Base-by-base conservation (phyloP, 1,284 basidiomycete species). In the Irpex lacteus region DNA sequence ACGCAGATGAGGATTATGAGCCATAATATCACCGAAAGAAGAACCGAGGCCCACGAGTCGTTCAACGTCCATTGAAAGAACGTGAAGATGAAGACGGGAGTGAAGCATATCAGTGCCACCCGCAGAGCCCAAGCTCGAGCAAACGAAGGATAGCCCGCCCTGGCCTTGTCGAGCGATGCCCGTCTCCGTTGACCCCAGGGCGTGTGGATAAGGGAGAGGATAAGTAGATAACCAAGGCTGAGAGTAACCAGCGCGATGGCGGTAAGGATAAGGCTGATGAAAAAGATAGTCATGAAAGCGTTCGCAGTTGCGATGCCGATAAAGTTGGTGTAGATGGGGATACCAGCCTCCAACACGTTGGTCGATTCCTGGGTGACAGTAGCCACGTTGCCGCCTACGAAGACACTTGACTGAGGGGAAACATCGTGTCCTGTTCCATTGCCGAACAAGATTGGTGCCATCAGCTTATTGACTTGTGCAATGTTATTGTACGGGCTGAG, bases 1-100 rank as follows among this genome's bases (percentile, higher is more conserved):
- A 90, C 71, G 65, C 78, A 70, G 11, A 74, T 75, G 36, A 87
- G 67, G 55, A 91, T 77, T 1, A 76, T 80, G 55, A 94, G 75
- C 72, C 95, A 80, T 56, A 89, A 78, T 60, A 92, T 69, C 58
- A 89, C 87, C 3, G 91, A 87, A 26, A 94, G 77, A 9, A 92
- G 74, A 60, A 83, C 78, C 0, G 94, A 85, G 1, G 95, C 81
- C 86, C 91, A 93, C 0, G 94, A 95, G 74, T 96, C 94, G 64
- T 85, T 82, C 64, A 97, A 81, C 0, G 90, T 91, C 92, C 94
- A 97, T 74, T 97, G 95, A 76, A 90, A 94, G 72, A 97, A 86
- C 5, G 85, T 80, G 70, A 97, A 94, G 64, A 91, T 84, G 68
- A 87, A 77, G 62, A 95, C 77, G 6, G 95, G 95, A 58, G 86